These are phyloP conservation scores for Fusarium sublunatum DNA, from an alignment of 2,329 filamentous ascomycete genomes.

Conservation along the genomic window DNA sequence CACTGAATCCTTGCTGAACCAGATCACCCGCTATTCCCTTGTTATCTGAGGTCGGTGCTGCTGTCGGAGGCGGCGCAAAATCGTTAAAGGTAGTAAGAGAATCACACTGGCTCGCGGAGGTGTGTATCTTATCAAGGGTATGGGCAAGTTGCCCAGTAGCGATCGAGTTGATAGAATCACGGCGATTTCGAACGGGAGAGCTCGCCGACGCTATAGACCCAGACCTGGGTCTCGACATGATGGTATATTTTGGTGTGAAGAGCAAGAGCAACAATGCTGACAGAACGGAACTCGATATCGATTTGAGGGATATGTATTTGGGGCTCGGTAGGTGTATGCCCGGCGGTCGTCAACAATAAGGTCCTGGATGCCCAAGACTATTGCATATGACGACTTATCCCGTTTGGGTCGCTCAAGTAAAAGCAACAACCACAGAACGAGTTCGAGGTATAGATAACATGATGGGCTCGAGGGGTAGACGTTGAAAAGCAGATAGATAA, in stretches of 20 bases:
- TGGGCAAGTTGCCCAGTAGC: constrained; percentile 78
- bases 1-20: constrained; percentile 87
- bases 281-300: neutral
- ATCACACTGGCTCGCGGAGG: constrained; percentile 84
- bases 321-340: neutral
- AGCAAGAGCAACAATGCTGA: constrained; percentile 1
- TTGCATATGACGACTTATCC: constrained; percentile 28
- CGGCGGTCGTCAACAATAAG: constrained; percentile 7
- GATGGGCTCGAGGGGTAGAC: constrained; percentile 19
- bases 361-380: constrained; percentile 9
- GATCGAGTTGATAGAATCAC: constrained; percentile 56
- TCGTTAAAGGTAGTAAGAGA: constrained; percentile 94
- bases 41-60: constrained; percentile 69
- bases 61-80: constrained; percentile 77
- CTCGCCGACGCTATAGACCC: constrained; percentile 46
- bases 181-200: constrained; percentile 52
- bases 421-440: constrained; percentile 27
- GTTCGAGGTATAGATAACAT: constrained; percentile 36
- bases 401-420: constrained; percentile 26
- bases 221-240: constrained; percentile 47
- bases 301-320: constrained; percentile 8
- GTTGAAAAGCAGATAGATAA: constrained; percentile 21
- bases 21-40: constrained; percentile 78
- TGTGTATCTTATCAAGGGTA: constrained; percentile 88
- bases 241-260: constrained; percentile 5